Evolutionary conservation across 306 rosid genomes (phyloP), one percentile per base, ranked within the genome.

Genomic region (Glycyrrhiza uralensis): DNA sequence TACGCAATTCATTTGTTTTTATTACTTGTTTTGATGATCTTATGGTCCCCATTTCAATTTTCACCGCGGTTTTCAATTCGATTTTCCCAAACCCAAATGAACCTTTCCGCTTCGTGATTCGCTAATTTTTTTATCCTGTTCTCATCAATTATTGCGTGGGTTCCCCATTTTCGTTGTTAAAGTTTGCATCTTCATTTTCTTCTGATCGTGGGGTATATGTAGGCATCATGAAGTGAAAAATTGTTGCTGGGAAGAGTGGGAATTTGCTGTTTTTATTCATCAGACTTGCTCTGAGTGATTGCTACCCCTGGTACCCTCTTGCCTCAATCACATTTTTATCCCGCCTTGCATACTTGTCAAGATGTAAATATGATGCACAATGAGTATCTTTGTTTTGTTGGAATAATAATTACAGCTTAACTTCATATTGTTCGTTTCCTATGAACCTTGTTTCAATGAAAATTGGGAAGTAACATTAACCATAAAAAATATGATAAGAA

Each of bases 181-280:
- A 70, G 42, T 2, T 51, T 47, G 18, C 29, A 32, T 71, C 29
- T 65, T 78, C 72, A 15, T 44, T 6, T 23, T 58, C 15, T 63
- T 50, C 5, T 71, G 26, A 76, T 56, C 13, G 13, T 33, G 52
- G 41, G 76, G 23, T 42, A 3, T 66, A 36, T 47, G 67, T 35
- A 33, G 81, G 76, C 9, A 12, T 17, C 26, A 0, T 59, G 61
- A 71, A 71, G 76, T 66, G 69, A 71, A 44, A 24, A 64, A 5
- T 42, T 12, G 4, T 59, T 80, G 80, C 75, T 62, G 67, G 23
- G 28, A 73, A 52, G 72, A 76, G 62, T 65, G 64, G n/a, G 71
- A 42, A 38, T 51, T 66, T 49, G n/a, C 54, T 28, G 61, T 12
- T 38, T 55, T 13, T 28, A 66, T 13, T 35, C 5, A 28, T 33